phyloP scores from a whole-genome alignment of 2,329 filamentous ascomycete species.

The Chlorencoelia australis region DNA sequence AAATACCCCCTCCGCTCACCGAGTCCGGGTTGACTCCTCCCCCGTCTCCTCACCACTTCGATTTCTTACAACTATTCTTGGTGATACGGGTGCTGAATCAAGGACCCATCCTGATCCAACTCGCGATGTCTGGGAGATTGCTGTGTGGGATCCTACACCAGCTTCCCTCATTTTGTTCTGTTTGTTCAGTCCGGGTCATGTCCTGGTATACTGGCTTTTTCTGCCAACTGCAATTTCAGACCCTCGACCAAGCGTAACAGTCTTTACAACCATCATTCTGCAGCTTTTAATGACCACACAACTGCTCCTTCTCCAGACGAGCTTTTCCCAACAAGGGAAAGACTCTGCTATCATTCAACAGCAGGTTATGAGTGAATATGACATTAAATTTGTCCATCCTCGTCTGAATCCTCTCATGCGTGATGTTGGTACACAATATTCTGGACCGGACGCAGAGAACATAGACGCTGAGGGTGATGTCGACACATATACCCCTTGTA shows the following conservation, averaged over 20 bases:
- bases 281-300: slow-evolving; percentile 67
- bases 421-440: slow-evolving; percentile 71
- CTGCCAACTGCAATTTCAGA: slow-evolving; percentile 70
- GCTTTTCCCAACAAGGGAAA: slow-evolving; percentile 75
- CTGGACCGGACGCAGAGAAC: slow-evolving; percentile 22
- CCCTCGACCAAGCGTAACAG: slow-evolving; percentile 72
- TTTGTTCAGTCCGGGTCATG: slow-evolving; percentile 85
- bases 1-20: slow-evolving; percentile 73
- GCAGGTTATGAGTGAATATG: slow-evolving; percentile 90
- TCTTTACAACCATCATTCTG: slow-evolving; percentile 73
- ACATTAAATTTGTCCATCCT: slow-evolving; percentile 90
- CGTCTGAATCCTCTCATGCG: slow-evolving; percentile 71
- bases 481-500: slow-evolving; percentile 50
- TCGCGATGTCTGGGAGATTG: slow-evolving; percentile 88
- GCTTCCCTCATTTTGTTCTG: slow-evolving; percentile 75
- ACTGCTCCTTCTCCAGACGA: slow-evolving; percentile 60
- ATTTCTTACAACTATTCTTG: slow-evolving; percentile 59
- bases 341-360: slow-evolving; percentile 78
- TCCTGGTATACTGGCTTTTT: slow-evolving; percentile 83
- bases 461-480: slow-evolving; percentile 33
- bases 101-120: slow-evolving; percentile 73
- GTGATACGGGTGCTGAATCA: slow-evolving; percentile 62
- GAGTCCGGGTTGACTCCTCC: slow-evolving; percentile 80
- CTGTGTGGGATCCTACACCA: slow-evolving; percentile 87
- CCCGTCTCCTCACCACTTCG: slow-evolving; percentile 71